phyloP scores from a whole-genome alignment of 108 stramenopile species.

The Cyclotella choctawhatcheeana region DNA sequence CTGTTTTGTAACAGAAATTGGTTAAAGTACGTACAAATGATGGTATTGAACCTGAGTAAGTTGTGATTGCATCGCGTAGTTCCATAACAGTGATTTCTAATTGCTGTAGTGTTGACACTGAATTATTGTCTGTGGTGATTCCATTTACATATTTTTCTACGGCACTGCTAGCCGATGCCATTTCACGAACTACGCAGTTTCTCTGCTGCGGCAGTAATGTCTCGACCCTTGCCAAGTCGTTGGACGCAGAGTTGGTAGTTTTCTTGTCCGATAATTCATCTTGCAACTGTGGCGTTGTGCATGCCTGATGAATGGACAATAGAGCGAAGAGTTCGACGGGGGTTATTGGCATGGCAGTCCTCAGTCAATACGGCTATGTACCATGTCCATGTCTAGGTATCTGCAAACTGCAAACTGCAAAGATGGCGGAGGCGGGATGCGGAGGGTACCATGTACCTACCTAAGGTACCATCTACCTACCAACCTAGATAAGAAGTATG shows the following conservation, averaged over 20 bases:
- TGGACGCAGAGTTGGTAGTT: neutral
- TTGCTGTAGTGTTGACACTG: constrained; percentile 2
- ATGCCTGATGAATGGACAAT: constrained; percentile 12
- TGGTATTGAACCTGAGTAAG: neutral
- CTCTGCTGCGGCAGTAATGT: neutral
- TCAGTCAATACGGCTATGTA: too few species aligned
- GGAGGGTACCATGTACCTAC: too few species aligned
- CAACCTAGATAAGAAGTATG: too few species aligned
- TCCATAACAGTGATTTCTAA: neutral
- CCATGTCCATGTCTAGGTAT: too few species aligned
- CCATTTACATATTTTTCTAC: neutral
- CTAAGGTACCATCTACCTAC: too few species aligned
- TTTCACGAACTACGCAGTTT: neutral
- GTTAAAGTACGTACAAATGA: neutral
- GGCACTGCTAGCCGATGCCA: neutral
- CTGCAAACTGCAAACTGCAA: too few species aligned
- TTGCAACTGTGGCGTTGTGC: neutral
- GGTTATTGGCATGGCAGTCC: constrained; percentile 2
- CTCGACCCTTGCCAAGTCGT: neutral
- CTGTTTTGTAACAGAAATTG: neutral
- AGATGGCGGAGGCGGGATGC: too few species aligned
- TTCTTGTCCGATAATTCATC: neutral
- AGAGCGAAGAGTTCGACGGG: constrained; percentile 40
- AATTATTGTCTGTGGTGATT: neutral
- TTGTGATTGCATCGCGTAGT: neutral